Evolutionary conservation across 1,284 basidiomycete genomes (phyloP).

Genomic region (Polyporus tsugae): DNA sequence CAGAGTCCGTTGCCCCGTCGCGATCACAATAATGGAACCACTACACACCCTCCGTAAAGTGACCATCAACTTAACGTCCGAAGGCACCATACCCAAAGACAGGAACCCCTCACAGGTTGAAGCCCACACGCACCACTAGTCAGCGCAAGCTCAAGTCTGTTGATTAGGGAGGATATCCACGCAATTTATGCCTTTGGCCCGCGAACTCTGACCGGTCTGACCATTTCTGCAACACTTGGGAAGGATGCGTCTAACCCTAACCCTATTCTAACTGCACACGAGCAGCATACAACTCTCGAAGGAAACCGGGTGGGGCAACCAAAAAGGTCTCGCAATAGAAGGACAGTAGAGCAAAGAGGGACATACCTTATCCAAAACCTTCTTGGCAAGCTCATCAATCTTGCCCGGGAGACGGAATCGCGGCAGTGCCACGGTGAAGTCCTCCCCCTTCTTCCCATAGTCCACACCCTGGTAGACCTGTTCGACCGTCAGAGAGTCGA

Average conservation of each 20-base stretch:
- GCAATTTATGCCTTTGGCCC: too few relatives aligned
- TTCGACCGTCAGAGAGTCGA: conserved; percentile 74
- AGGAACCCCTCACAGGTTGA: too few relatives aligned
- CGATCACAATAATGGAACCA: too few relatives aligned
- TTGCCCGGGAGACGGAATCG: conserved; percentile 91
- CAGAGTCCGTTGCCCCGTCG: too few relatives aligned
- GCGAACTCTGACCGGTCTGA: too few relatives aligned
- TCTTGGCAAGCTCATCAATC: conserved; percentile 79
- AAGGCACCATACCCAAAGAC: too few relatives aligned
- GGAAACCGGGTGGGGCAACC: neutral
- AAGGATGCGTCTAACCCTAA: conserved; percentile 25
- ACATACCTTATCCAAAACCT: conserved; percentile 75
- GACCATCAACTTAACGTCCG: too few relatives aligned
- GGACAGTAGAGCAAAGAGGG: neutral
- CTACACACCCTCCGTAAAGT: too few relatives aligned
- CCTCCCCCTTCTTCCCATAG: conserved; percentile 90
- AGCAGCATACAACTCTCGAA: neutral
- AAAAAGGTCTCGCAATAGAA: neutral
- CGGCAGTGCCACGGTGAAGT: conserved; percentile 93
- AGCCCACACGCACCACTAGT: too few relatives aligned
- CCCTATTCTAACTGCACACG: conserved; percentile 4
- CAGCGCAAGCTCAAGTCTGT: too few relatives aligned
- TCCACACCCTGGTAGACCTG: conserved; percentile 88
- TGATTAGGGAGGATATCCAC: too few relatives aligned
- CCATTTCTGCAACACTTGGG: too few relatives aligned